Evolutionary conservation across 805 yeast species (phyloP).

Genomic region (Candida loeiensis): DNA sequence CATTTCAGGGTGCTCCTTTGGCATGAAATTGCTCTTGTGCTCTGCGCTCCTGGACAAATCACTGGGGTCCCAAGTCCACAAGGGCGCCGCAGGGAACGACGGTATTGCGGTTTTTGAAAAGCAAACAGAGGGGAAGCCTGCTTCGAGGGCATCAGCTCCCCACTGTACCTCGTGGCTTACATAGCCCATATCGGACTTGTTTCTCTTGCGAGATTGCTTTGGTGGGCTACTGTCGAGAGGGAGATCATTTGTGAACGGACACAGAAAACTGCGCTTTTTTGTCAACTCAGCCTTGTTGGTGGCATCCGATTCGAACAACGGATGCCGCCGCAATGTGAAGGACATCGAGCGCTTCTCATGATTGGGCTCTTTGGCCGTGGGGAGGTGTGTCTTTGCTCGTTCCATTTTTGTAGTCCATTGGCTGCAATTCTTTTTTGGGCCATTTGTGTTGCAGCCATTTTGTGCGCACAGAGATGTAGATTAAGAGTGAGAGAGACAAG

Average conservation of each 20-base stretch:
- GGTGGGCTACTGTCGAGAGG: no score
- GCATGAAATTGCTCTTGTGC: no score
- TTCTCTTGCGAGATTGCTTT: background rate
- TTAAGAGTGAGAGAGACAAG: background rate
- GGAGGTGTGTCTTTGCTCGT: background rate
- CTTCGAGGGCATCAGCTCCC: background rate
- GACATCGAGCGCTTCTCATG: background rate
- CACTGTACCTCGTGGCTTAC: background rate
- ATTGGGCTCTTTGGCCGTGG: background rate
- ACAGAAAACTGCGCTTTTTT: slow-evolving; percentile 1
- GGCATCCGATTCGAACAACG: background rate
- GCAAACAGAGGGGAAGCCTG: background rate
- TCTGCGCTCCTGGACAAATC: no score
- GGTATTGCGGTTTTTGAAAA: background rate
- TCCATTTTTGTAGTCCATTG: slow-evolving; percentile 4
- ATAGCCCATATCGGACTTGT: background rate
- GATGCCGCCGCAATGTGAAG: background rate
- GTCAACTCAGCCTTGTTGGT: background rate
- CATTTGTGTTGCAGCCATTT: slow-evolving; percentile 19
- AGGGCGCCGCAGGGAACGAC: no score
- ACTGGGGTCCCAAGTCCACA: no score
- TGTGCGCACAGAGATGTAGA: slow-evolving; percentile 1
- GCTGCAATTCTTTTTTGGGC: slow-evolving; percentile 4
- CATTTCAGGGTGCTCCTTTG: no score
- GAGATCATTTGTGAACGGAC: background rate